Evolutionary conservation across 1,284 basidiomycete genomes (phyloP).

Genomic region (Cryptococcus wingfieldii): DNA sequence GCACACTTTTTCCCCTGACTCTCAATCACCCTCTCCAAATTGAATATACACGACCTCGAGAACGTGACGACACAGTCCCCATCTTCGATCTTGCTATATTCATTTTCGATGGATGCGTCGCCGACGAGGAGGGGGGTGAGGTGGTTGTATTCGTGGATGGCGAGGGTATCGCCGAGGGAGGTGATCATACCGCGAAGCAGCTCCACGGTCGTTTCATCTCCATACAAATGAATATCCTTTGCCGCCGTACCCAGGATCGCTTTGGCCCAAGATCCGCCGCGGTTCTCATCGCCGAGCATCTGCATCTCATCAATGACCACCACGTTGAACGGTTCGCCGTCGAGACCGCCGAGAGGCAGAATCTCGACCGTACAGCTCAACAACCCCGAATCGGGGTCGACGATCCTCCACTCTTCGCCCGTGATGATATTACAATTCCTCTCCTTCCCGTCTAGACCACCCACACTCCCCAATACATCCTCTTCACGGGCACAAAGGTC

Average conservation of each 20-base stretch:
- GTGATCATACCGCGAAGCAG: constrained; percentile 66
- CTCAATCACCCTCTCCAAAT: constrained; percentile 70
- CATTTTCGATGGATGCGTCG: constrained; percentile 60
- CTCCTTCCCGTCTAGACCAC: constrained; percentile 50
- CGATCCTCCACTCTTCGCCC: constrained; percentile 80
- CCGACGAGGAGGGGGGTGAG: constrained; percentile 78
- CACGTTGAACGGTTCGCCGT: constrained; percentile 60
- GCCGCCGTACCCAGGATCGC: constrained; percentile 77
- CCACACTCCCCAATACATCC: constrained; percentile 84
- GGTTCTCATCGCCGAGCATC: constrained; percentile 76
- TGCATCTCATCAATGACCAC: constrained; percentile 97
- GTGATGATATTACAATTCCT: constrained; percentile 85
- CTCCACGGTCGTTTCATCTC: constrained; percentile 85
- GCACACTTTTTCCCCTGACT: constrained; percentile 66
- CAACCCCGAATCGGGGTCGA: constrained; percentile 60
- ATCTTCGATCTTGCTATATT: constrained; percentile 62
- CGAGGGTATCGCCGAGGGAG: constrained; percentile 75
- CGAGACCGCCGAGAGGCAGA: constrained; percentile 53
- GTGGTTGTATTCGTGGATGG: constrained; percentile 78
- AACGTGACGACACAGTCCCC: constrained; percentile 95
- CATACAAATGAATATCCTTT: constrained; percentile 87
- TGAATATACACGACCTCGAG: constrained; percentile 71
- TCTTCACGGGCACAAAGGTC: constrained; percentile 50
- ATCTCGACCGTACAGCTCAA: constrained; percentile 90
- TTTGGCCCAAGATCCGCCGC: constrained; percentile 79